Evolutionary conservation across 345 rosid species (phyloP).

Genomic region (Toxicodendron radicans): DNA sequence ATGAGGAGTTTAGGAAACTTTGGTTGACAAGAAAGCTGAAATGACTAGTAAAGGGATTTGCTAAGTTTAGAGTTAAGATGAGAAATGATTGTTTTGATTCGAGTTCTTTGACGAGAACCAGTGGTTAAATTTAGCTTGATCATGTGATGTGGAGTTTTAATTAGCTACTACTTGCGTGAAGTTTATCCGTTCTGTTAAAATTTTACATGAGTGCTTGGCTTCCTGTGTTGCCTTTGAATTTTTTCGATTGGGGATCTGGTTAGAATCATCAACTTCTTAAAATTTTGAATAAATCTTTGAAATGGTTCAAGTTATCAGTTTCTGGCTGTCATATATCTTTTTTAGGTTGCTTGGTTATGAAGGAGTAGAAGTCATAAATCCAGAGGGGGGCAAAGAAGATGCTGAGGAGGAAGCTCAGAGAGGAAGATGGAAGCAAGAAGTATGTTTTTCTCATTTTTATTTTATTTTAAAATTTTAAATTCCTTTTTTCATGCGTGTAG

Average conservation of each 20-base stretch:
- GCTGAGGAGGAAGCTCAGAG: conserved; percentile 89
- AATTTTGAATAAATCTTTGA: neutral
- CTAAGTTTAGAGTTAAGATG: neutral
- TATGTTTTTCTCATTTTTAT: conserved; percentile 18
- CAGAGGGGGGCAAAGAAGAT: conserved; percentile 93
- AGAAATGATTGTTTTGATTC: neutral
- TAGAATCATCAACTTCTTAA: too few relatives aligned
- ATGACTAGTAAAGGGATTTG: neutral
- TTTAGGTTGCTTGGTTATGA: conserved; percentile 63
- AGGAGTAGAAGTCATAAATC: conserved; percentile 88
- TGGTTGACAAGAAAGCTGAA: too few relatives aligned
- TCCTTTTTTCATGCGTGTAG: neutral
- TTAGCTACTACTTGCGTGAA: neutral
- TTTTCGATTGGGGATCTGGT: neutral
- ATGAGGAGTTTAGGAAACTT: neutral
- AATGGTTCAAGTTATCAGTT: neutral
- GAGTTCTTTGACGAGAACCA: neutral
- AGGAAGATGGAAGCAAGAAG: conserved; percentile 96
- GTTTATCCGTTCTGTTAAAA: neutral
- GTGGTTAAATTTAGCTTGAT: too few relatives aligned
- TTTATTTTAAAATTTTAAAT: neutral
- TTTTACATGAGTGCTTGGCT: neutral
- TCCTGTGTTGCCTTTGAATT: neutral
- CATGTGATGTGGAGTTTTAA: too few relatives aligned
- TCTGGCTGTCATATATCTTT: neutral